Percentiles rank a stretch among this genome's conserved stretches.
These are phyloP conservation scores for Akanthomyces lecanii DNA, from an alignment of 2,329 filamentous ascomycete species.

Conservation along the genomic window DNA sequence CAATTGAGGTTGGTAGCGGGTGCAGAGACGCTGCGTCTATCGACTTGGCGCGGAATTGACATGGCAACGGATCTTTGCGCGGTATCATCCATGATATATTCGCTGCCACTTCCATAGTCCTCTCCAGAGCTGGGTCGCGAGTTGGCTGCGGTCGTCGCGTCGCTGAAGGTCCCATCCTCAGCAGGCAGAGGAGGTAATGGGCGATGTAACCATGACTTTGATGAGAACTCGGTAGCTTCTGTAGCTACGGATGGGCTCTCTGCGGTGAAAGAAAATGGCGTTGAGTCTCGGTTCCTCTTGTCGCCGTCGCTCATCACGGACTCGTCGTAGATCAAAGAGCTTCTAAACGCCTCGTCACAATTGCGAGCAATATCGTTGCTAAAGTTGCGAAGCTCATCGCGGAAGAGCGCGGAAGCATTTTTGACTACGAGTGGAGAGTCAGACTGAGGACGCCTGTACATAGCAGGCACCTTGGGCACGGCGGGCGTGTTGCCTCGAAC, in stretches of 20 bases:
- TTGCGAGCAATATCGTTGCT: constrained; percentile 83
- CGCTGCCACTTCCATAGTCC: constrained; percentile 22
- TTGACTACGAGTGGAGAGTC: constrained; percentile 22
- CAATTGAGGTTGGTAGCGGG: constrained; percentile 42
- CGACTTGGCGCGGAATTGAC: constrained; percentile 31
- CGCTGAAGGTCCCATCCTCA: constrained; percentile 23
- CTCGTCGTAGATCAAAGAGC: constrained; percentile 45
- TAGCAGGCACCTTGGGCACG: constrained; percentile 24
- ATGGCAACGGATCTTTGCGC: constrained; percentile 30
- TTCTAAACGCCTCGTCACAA: constrained; percentile 88
- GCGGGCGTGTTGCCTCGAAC: constrained; percentile 29
- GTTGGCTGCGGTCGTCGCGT: constrained; percentile 20
- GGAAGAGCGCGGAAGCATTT: constrained; percentile 39
- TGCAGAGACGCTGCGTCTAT: constrained; percentile 48
- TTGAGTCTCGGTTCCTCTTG: constrained; percentile 32
- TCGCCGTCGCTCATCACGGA: constrained; percentile 33
- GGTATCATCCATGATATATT: constrained; percentile 24
- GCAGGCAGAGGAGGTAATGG: constrained; percentile 49
- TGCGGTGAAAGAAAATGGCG: constrained; percentile 41
- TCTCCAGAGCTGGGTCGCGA: constrained; percentile 26
- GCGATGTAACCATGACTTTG: constrained; percentile 42
- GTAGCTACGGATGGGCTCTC: constrained; percentile 29
- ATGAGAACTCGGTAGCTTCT: constrained; percentile 28
- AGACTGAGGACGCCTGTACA: constrained; percentile 25
- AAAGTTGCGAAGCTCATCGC: constrained; percentile 77